Base-by-base conservation (phyloP, 306 rosid genomes). In the Herpetospermum pedunculosum region DNA sequence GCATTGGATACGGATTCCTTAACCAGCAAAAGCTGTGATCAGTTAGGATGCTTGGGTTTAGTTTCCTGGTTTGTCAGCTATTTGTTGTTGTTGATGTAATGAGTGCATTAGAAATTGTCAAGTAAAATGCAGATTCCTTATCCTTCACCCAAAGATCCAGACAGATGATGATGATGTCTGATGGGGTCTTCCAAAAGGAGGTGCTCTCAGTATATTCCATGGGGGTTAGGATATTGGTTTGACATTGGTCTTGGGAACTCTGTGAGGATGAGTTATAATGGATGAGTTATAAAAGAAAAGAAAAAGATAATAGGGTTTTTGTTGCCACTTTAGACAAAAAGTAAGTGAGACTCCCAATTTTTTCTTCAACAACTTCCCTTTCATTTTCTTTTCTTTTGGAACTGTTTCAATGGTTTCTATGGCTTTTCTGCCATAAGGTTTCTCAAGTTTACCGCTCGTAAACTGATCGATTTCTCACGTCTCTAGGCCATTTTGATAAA, bases 91-190 rank as follows among this genome's bases (percentile, higher is more conserved):
- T 64, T 74, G 34, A 41, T 75, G 77, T 80, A 48, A 52, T 73
- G 75, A 71, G 87, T 87, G 92, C 85, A 83, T 84, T 83, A 43
- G 73, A 19, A 40, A 58, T 35, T 38, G 38, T 72, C 60, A 73
- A 84, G 79, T 81, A 82, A 80, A 74, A 75, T 75, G 84, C 84
- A 73, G 81, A 76, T 75, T 81, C 74, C 38, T 79, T 75, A 43
- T 79, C 79, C 79, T 72, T 79, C 82, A 80, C 83, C 85, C 59
- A 80, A 50, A 71, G 79, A 84, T 72, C 64, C 50, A 43, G 52
- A 16, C 38, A 44, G 23, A 43, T 44, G 54, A 75, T 63, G 72
- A 72, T 54, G 11, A 41, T 41, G 82, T 76, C 77, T 75, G 68
- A 47, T 73, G 70, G 54, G 82, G 77, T 62, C 65, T 79, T 58